Evolutionary conservation across 225 moss, liverwort and hornwort genomes (phyloP).

Genomic region (Climacium dendroides): DNA sequence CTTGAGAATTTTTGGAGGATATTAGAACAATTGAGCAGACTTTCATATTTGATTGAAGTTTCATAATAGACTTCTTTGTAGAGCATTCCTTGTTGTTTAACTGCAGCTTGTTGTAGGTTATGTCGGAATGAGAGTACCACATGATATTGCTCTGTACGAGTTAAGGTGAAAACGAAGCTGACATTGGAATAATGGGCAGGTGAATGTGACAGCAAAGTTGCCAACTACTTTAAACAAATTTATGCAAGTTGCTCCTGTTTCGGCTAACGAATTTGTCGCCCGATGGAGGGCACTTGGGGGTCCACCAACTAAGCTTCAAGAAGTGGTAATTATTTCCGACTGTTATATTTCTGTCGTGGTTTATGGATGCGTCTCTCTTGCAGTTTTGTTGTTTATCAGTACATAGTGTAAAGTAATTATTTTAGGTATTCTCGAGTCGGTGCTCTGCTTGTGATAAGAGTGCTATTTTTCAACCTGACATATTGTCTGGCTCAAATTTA

Average conservation of each 20-base stretch:
- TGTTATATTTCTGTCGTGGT: not conserved
- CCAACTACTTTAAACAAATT: conserved; percentile 84
- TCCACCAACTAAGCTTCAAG: conserved; percentile 92
- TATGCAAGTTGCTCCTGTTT: conserved; percentile 79
- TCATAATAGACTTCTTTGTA: not conserved
- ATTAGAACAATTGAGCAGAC: not conserved
- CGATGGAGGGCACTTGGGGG: conserved; percentile 79
- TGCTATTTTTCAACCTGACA: not conserved
- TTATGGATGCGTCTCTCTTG: not conserved
- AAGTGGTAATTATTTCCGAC: conserved; percentile 55
- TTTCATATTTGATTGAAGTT: not conserved
- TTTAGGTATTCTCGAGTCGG: not conserved
- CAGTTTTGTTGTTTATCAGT: not conserved
- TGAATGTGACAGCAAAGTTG: conserved; percentile 53
- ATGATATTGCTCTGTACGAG: not conserved
- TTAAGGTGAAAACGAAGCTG: not conserved
- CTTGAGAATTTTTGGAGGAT: not conserved
- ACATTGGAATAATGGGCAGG: conserved; percentile 30
- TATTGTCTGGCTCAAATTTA: not conserved
- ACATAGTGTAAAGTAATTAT: not conserved
- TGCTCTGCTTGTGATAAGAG: not conserved
- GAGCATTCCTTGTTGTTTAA: not conserved
- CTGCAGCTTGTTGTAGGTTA: not conserved
- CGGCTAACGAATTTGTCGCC: conserved; percentile 80
- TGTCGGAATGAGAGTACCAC: not conserved